These are phyloP conservation scores for Canavalia gladiata DNA, from an alignment of 306 rosid genomes.

Conservation along the genomic window DNA sequence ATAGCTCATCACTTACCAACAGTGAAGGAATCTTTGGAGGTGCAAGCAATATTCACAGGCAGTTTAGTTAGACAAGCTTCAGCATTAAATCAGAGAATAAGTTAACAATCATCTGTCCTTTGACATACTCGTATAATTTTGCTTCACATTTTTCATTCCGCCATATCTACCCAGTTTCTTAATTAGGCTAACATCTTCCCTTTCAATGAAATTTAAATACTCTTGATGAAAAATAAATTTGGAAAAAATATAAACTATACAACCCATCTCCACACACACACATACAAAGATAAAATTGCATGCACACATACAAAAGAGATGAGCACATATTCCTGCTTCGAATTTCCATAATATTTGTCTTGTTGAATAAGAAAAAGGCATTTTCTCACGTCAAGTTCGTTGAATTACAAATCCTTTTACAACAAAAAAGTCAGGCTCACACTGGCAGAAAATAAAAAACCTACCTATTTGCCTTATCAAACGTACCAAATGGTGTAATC, in stretches of 20 bases:
- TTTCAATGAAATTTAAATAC: neutral
- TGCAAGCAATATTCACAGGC: slow-evolving; percentile 10
- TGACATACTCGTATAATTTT: slow-evolving; percentile 20
- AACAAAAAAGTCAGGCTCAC: neutral
- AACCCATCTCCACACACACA: neutral
- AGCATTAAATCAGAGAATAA: slow-evolving; percentile 16
- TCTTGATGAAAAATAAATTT: neutral
- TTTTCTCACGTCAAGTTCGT: neutral
- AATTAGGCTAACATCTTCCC: neutral
- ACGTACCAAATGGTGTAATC: neutral
- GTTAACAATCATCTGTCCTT: neutral
- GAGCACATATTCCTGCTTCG: slow-evolving; percentile 2
- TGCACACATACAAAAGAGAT: neutral
- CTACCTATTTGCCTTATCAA: neutral
- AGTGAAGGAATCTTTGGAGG: slow-evolving; percentile 12
- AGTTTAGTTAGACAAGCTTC: neutral
- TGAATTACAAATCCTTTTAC: slow-evolving; percentile 1
- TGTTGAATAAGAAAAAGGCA: neutral
- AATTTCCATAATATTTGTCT: neutral
- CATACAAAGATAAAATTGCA: neutral
- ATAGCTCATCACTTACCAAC: neutral
- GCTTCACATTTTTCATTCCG: slow-evolving; percentile 11
- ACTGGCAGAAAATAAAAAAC: neutral
- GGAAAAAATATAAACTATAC: neutral
- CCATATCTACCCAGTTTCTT: slow-evolving; percentile 28